These are phyloP conservation scores for Schizosaccharomyces japonicus DNA, from an alignment of 805 yeast species.

Conservation along the genomic window DNA sequence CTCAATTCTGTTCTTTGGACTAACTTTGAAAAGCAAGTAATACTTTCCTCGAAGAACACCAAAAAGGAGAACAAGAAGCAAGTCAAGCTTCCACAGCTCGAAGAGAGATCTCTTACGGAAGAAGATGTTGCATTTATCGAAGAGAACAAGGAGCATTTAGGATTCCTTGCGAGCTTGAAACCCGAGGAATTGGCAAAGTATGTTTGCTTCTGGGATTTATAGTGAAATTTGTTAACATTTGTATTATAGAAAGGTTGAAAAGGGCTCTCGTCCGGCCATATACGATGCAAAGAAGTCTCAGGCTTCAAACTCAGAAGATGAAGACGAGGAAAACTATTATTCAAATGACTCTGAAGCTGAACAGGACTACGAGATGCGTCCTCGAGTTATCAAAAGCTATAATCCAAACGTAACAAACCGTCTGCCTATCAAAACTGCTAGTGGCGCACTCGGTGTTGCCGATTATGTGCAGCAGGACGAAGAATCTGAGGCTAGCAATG, in stretches of 20 bases:
- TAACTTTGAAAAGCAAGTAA: background rate
- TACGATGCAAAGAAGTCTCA: background rate
- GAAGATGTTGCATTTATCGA: background rate
- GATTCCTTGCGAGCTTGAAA: background rate
- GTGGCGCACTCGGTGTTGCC: background rate
- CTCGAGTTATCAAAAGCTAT: background rate
- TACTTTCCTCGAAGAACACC: background rate
- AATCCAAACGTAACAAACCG: background rate
- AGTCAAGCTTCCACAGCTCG: background rate
- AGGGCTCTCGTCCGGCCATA: background rate
- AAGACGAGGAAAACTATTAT: background rate
- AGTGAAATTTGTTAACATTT: no score
- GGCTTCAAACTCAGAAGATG: background rate
- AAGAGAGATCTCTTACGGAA: background rate
- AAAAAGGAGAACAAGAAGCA: background rate
- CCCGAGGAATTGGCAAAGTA: background rate
- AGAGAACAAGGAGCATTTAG: background rate
- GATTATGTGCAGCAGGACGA: background rate
- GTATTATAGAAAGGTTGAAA: slow-evolving; percentile 1
- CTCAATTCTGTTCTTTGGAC: background rate
- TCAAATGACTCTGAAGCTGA: slow-evolving; percentile 3
- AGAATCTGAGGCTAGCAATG: background rate
- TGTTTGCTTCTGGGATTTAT: no score
- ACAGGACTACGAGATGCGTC: slow-evolving; percentile 6
- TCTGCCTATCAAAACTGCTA: background rate